Evolutionary conservation across 176 grass and related monocot species (phyloP), one percentile per base, ranked within the genome.

Genomic region (Aegilops longissima): DNA sequence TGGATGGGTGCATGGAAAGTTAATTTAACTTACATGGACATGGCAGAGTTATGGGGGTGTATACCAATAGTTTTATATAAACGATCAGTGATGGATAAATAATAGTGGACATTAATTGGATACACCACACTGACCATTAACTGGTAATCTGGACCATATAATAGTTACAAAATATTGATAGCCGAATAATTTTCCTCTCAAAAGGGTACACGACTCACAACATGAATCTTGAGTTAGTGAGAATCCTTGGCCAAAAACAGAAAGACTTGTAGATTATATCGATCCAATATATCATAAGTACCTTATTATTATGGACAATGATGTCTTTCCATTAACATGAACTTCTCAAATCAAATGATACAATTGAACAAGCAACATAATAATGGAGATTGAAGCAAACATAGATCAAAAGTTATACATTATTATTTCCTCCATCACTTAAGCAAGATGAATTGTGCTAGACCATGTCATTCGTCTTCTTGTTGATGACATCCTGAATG

Each of bases 381-480:
- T 3, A 64, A 56, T 21, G 25, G 1, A 36, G 9, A 78, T 1
- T 11, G n/a, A 4, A 23, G 34, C 10, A 78, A 23, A 23, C 52
- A 36, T n/a, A 56, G 3, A 77, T n/a, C 49, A 5, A 16, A 5
- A 36, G 11, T 25, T 45, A 25, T 3, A 29, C 14, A 47, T 74
- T 8, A 49, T 25, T 47, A 47, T 47, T 47, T 16, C 23, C 4
- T 66, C 71, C 23, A 29, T 29, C 23, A 47, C 44, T 47, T 47
- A 4, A 49, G 23, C 23, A 30, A 30, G 6, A 1, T 47, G 12
- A 24, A 64, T 27, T 64, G 23, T 5, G 21, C 42, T 17, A 74
- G 71, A 78, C 6, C 20, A 13, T 24, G 70, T 1, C 38, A 20
- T 38, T 88, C 33, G 45, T 77, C 63, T 83, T 88, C 31, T 87